Evolutionary conservation across 305 asterid species (phyloP), one percentile per base, ranked within the genome.

Genomic region (Fraxinus platypoda): DNA sequence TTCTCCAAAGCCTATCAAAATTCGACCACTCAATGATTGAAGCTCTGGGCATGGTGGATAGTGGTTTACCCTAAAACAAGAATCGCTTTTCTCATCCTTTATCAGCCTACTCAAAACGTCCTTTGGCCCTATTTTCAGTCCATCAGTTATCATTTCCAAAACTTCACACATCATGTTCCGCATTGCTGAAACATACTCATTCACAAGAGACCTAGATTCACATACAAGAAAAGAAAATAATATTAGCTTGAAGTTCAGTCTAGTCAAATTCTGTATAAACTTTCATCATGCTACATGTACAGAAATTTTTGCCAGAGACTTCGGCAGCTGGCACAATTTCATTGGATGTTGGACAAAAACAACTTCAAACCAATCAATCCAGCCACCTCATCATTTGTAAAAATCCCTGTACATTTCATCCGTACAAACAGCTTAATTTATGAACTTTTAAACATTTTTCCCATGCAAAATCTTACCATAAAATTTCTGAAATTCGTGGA

Each of bases 1-100:
- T 43, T 87, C 93, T 8, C 93, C 93, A 17, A 90, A 90, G 1
- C 93, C 91, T 13, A 88, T 46, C 84, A 81, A 25, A 52, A 74
- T 57, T 35, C 76, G 82, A 49, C 88, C 89, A 13, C 77, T 76
- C 83, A 83, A 77, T 21, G 87, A 84, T 23, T 77, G 74, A 38
- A 80, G 83, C 15, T 87, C 79, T 8, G 89, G 85, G 84, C 86
- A 83, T 2, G 91, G 85, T 2, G 93, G 93, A 30, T 90, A 90
- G 87, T 90, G 89, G 25, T 90, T 90, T 3, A 90, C 11, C 84
- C 91, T 82, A 19, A 90, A 87, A 75, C 82, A 80, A 26, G 87
- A 83, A 23, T 88, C 93, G 8, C 90, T 87, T 35, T 11, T 83
- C 83, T 79, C 84, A 33, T 87, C 85, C 9, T 49, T 79, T 8